Evolutionary conservation across 176 grass and related monocot genomes (phyloP).

Genomic region (Stipa capillata): DNA sequence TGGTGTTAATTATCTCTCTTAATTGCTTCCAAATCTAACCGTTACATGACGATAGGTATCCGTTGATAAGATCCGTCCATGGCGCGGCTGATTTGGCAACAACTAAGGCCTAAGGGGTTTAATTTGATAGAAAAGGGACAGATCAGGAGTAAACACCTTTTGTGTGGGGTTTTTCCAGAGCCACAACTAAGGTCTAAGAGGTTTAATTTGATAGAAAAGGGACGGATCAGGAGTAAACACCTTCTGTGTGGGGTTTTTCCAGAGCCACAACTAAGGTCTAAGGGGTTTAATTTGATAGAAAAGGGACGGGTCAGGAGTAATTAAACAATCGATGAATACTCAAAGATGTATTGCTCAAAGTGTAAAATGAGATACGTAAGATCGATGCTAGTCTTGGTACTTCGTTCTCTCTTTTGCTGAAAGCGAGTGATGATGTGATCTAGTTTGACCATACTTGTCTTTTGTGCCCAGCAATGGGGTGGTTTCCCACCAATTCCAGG

Average conservation of each 20-base stretch:
- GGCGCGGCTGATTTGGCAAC: too few species aligned
- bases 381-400: not conserved
- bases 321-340: not conserved
- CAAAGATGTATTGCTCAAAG: not conserved
- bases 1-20: too few species aligned
- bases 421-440: not conserved
- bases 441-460: not conserved
- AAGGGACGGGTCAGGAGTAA: not conserved
- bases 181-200: not conserved
- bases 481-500: slow-evolving; percentile 17
- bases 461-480: not conserved
- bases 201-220: not conserved
- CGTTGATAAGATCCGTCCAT: too few species aligned
- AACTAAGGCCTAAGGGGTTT: not conserved
- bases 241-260: not conserved
- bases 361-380: not conserved
- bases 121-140: not conserved
- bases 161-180: not conserved
- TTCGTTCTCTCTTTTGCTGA: not conserved
- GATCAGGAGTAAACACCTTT: not conserved
- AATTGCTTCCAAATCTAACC: too few species aligned
- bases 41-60: too few species aligned
- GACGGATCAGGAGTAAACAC: not conserved
- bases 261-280: not conserved
- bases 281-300: not conserved